Percentiles rank a stretch among this genome's conserved stretches.
Evolutionary conservation across 805 yeast genomes (phyloP).

Genomic region (Wickerhamomyces mucosus): DNA sequence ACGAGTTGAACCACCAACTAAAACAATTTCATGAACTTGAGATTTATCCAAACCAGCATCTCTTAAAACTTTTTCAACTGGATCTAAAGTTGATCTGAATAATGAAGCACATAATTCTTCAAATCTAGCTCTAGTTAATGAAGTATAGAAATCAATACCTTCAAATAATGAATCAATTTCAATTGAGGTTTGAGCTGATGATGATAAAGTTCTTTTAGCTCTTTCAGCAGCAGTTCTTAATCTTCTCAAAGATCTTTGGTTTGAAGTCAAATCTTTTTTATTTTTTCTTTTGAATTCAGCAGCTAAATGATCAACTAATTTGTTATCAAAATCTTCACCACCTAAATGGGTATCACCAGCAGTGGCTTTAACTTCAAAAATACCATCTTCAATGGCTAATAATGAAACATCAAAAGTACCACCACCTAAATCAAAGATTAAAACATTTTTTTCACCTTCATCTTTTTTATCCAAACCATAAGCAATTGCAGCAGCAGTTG

Average conservation of each 20-base stretch:
- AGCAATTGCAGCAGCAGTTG: conserved; percentile 27
- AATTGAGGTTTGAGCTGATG: conserved; percentile 89
- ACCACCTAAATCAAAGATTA: conserved; percentile 94
- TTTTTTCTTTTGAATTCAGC: conserved; percentile 95
- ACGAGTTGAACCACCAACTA: conserved; percentile 98
- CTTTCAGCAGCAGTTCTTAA: conserved; percentile 55
- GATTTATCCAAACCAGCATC: conserved; percentile 89
- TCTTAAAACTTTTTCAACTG: conserved; percentile 89
- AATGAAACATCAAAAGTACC: conserved; percentile 97
- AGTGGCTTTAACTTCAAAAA: conserved; percentile 92
- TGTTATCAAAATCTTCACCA: conserved; percentile 31
- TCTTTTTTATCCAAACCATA: conserved; percentile 80
- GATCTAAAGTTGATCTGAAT: conserved; percentile 89
- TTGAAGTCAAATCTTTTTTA: conserved; percentile 84
- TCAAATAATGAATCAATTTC: conserved; percentile 93
- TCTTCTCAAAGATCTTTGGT: conserved; percentile 97
- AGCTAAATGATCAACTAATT: conserved; percentile 86
- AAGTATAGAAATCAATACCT: conserved; percentile 94
- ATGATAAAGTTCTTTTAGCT: conserved; percentile 86
- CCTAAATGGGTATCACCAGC: conserved; percentile 24
- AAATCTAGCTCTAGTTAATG: conserved; percentile 94
- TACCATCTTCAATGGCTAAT: conserved; percentile 89
- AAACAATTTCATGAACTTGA: conserved; percentile 81
- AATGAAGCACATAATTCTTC: conserved; percentile 92
- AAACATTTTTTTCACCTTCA: conserved; percentile 75